These are phyloP conservation scores for Ophiosphaerella herpotricha DNA, from an alignment of 2,329 filamentous ascomycete genomes.

Conservation along the genomic window DNA sequence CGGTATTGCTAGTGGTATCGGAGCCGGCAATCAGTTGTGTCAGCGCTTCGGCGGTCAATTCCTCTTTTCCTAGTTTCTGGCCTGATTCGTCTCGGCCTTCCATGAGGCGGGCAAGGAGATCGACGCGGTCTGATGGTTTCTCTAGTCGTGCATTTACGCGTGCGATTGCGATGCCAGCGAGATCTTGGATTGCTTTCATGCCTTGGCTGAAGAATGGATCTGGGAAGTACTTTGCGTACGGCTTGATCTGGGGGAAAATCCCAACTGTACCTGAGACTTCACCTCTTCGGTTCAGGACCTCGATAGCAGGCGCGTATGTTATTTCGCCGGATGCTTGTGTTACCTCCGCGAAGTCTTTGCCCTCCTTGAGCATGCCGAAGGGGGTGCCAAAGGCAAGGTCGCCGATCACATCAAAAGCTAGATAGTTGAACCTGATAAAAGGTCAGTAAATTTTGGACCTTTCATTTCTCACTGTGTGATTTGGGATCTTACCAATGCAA, in stretches of 20 bases:
- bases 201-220: constrained; percentile 81
- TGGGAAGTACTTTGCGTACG: constrained; percentile 78
- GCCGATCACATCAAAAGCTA: constrained; percentile 59
- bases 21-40: constrained; percentile 84
- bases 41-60: constrained; percentile 85
- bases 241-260: constrained; percentile 73
- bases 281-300: constrained; percentile 85
- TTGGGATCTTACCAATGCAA: constrained; percentile 61
- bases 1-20: constrained; percentile 79
- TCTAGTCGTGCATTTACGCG: constrained; percentile 76
- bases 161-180: constrained; percentile 87
- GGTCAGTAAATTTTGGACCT: not conserved
- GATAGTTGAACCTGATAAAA: constrained; percentile 67
- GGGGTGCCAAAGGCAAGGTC: constrained; percentile 74
- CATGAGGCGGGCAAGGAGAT: constrained; percentile 82
- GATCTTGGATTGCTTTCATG: constrained; percentile 73
- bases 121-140: constrained; percentile 65
- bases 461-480: no score
- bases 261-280: constrained; percentile 84
- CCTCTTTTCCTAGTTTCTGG: constrained; percentile 72
- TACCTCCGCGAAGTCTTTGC: constrained; percentile 77
- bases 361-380: constrained; percentile 81
- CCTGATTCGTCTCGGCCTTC: constrained; percentile 83
- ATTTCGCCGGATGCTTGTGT: constrained; percentile 22
- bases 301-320: constrained; percentile 76